Evolutionary conservation across 192 early-diverging fungal genomes (phyloP), one percentile per base, ranked within the genome.

Genomic region (Pilobolus umbonatus): DNA sequence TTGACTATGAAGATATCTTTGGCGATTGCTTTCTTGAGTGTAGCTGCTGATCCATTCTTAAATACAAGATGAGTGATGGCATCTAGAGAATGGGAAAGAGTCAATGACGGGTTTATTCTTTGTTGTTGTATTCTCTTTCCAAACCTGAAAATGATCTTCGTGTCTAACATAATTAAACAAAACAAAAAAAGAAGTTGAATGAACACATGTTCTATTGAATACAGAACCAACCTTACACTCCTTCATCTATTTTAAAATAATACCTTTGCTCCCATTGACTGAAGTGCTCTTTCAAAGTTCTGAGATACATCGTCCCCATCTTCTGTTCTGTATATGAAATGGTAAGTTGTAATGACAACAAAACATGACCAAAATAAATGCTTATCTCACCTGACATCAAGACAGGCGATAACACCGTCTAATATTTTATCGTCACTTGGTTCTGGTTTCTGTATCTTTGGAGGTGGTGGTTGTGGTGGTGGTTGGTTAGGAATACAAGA

Each of bases 201-300:
- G 11, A n/a, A 21, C 2, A 12, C 19, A 6, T 31, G 3, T n/a
- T n/a, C n/a, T n/a, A n/a, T n/a, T n/a, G n/a, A n/a, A n/a, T n/a
- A n/a, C n/a, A n/a, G n/a, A n/a, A n/a, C n/a, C n/a, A n/a, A n/a
- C 3, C 28, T 26, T 24, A 26, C 29, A 22, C 44, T 65, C 50
- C 55, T 34, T 43, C 10, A 34, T 34, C 32, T 46, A 0, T 45
- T 54, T 28, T 54, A 19, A 43, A 14, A 10, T 2, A 26, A 47
- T 64, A 69, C 67, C 61, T 69, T 63, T 34, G 50, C 67, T 26
- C 67, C 67, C 67, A 69, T 63, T 4, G 50, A 52, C 24, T 55
- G 39, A 25, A 69, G 26, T 32, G 51, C 56, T 26, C 26, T 44
- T 47, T 69, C 67, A 54, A 69, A 63, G 38, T 63, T 63, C 19